Evolutionary conservation across 805 yeast genomes (phyloP).

Genomic region (Myxozyma udenii): DNA sequence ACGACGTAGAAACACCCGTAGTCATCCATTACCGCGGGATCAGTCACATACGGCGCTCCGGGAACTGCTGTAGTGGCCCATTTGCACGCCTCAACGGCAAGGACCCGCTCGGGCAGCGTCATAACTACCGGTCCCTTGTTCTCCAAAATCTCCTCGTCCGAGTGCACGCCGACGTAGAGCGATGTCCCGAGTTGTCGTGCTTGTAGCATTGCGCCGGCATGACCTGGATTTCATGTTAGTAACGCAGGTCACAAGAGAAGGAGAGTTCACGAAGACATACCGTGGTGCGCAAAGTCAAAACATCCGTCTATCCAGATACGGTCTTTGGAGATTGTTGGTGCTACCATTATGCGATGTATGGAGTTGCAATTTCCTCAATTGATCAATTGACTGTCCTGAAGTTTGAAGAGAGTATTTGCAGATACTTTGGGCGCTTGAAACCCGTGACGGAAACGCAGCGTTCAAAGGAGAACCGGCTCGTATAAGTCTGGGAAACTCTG

Average conservation of each 20-base stretch:
- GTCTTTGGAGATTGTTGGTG: conserved; percentile 15
- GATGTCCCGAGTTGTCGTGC: conserved; percentile 80
- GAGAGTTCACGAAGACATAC: conserved; percentile 43
- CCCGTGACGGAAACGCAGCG: too few species aligned
- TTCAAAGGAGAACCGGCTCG: too few species aligned
- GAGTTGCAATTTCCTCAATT: too few species aligned
- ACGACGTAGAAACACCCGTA: conserved; percentile 86
- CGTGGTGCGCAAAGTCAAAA: conserved; percentile 96
- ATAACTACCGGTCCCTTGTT: conserved; percentile 96
- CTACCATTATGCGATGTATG: not conserved
- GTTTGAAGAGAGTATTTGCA: too few species aligned
- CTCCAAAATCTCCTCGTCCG: conserved; percentile 75
- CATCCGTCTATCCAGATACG: conserved; percentile 97
- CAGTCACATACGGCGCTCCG: conserved; percentile 91
- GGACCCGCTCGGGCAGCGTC: conserved; percentile 69
- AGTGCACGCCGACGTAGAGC: conserved; percentile 83
- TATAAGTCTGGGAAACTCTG: too few species aligned
- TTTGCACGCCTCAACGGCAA: conserved; percentile 85
- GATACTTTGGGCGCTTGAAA: too few species aligned
- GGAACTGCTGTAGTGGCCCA: conserved; percentile 76
- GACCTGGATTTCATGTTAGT: conserved; percentile 43
- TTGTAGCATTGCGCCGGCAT: conserved; percentile 94
- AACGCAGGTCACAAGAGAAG: not conserved
- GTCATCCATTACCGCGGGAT: conserved; percentile 70
- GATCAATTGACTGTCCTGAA: too few species aligned